Base-by-base conservation (phyloP, 2,329 filamentous ascomycete species). In the Parastagonospora nodorum region DNA sequence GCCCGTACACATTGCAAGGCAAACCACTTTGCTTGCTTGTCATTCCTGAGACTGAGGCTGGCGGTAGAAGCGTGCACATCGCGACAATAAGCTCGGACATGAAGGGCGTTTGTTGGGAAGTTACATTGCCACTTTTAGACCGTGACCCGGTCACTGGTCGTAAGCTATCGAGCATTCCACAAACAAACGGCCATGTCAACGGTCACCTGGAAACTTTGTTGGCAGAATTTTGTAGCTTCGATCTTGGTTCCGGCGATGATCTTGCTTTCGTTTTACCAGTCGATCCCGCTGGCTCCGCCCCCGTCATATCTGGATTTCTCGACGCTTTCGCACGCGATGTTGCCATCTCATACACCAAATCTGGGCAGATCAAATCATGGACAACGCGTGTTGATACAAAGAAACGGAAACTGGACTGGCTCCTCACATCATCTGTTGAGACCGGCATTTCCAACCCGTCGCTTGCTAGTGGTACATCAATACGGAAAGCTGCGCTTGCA, bases 311-410 rank as follows among this genome's bases (percentile, higher is more conserved):
- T 4, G 89, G 88, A 0, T 95, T 92, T 56, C 81, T 96, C 29
- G 92, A 96, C 71, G 84, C 90, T 0, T 96, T 96, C 70, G 89
- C 91, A 9, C 85, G 88, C 33, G 92, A 96, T 67, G 85, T 95
- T 42, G 91, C 90, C 10, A 85, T 96, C 24, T 94, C 92, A 1
- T 96, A 94, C 68, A 93, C 89, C 0, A 80, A 84, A 16, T 82
- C 81, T 8, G 92, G 92, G 0, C 78, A 87, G 5, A 82, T 96
- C 37, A 86, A 88, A 53, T 93, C 92, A 33, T 96, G 92, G 91
- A 92, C 92, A 3, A 90, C 90, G 3, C 85, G 87, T 48, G 81
- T 96, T 31, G 83, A 91, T 60, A 69, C 77, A 4, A 75, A 80
- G 24, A 76, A 78, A n/a, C 74, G 77, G 8, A 82, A 79, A 33